phyloP scores from a whole-genome alignment of 169 alveolate species.

The Plasmodium fragile region DNA sequence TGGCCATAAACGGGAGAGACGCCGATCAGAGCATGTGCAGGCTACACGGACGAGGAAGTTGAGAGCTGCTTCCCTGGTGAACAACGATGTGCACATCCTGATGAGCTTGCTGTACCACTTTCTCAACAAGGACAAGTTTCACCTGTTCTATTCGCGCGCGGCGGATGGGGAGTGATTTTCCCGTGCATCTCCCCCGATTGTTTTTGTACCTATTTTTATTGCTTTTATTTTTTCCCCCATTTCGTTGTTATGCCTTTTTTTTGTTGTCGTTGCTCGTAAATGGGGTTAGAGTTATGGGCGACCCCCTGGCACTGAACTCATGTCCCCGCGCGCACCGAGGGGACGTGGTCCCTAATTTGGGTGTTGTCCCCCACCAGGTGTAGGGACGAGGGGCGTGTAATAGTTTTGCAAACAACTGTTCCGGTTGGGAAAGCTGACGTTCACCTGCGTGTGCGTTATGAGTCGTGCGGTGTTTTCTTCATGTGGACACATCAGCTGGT shows the following conservation, averaged over 20 bases:
- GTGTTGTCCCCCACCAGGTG: not conserved
- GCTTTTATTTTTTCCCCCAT: not conserved
- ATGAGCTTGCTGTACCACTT: slow-evolving; percentile 42
- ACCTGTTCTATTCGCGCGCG: not conserved
- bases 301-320: not conserved
- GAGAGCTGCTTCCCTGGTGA: not conserved
- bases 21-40: not conserved
- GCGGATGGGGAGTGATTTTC: not conserved
- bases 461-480: not conserved
- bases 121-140: slow-evolving; percentile 13
- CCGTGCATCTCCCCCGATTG: too few species aligned
- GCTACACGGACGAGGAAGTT: not conserved
- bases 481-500: not conserved
- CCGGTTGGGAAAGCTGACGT: not conserved
- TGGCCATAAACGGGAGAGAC: not conserved
- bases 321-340: not conserved
- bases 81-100: slow-evolving; percentile 15
- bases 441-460: not conserved
- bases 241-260: not conserved
- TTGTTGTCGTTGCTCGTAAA: not conserved
- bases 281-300: not conserved
- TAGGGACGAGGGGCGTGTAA: not conserved
- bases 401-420: not conserved
- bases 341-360: not conserved
- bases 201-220: not conserved